These are phyloP conservation scores for Fusarium abutilonis DNA, from an alignment of 2,329 filamentous ascomycete genomes.

Conservation along the genomic window DNA sequence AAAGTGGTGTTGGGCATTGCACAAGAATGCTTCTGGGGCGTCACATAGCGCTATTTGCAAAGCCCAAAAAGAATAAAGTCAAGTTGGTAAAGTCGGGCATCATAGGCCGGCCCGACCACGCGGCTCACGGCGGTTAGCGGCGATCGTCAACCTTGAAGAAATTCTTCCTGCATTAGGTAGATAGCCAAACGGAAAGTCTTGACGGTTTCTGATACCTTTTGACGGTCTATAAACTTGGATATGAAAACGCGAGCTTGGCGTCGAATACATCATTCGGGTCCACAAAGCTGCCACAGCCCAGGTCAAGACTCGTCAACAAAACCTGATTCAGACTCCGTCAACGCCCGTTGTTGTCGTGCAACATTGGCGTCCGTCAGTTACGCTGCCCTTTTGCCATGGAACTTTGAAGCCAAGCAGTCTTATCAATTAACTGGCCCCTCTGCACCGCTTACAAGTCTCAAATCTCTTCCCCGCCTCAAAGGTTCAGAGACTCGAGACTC, in stretches of 20 bases:
- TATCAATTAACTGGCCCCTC: conserved; percentile 35
- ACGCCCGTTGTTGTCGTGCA: conserved; percentile 14
- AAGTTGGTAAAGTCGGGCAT: conserved; percentile 31
- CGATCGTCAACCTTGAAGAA: conserved; percentile 33
- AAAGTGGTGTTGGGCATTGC: conserved; percentile 25
- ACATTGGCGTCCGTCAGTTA: conserved; percentile 33
- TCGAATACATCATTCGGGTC: conserved; percentile 38
- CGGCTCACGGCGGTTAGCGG: conserved; percentile 31
- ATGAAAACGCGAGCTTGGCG: conserved; percentile 14
- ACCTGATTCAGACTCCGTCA: conserved; percentile 33
- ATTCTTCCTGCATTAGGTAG: conserved; percentile 9
- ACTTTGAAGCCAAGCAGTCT: conserved; percentile 17
- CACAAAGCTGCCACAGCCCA: conserved; percentile 16
- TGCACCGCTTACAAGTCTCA: conserved; percentile 5
- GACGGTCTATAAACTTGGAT: conserved; percentile 21
- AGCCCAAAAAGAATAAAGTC: conserved; percentile 27
- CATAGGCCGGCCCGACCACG: conserved; percentile 40
- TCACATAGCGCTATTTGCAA: conserved; percentile 26
- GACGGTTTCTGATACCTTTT: too few relatives aligned
- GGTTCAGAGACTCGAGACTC: background rate
- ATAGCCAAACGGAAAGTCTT: conserved; percentile 1
- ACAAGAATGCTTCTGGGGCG: conserved; percentile 31
- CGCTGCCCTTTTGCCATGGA: conserved; percentile 22
- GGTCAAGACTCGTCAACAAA: conserved; percentile 23
- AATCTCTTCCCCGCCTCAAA: conserved; percentile 8